Evolutionary conservation across 441 rosid species (phyloP), one percentile per base, ranked within the genome.

Genomic region (Corymbia citriodora): DNA sequence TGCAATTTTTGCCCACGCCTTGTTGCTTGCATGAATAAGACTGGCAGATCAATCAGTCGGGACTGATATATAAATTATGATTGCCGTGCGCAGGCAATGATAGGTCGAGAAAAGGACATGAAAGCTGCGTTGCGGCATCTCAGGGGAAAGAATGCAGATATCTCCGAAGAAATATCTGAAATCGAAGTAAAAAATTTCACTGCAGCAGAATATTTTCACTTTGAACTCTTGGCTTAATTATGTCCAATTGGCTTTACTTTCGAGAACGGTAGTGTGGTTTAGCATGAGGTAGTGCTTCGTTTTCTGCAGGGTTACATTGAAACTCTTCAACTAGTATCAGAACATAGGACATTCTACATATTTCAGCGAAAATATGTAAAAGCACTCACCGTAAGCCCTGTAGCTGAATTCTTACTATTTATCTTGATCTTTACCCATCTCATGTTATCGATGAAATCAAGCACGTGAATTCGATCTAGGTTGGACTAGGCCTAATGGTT

Each of bases 281-380:
- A 74, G 83, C 49, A 36, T 72, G 49, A 72, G 50, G 49, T 72
- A 72, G 49, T 4, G 29, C 19, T 10, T 10, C 33, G 85, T 55
- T 48, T 88, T 55, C n/a, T 83, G 33, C 93, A 96, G 97, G 95
- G 89, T 10, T 93, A 93, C 68, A 95, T 91, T 87, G 92, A 92
- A 48, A 54, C 86, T 40, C 88, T 94, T 48, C 79, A 91, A 50
- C 87, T 86, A 82, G 90, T 81, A 50, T 91, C 94, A 48, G 92
- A 93, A 88, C 94, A 89, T 83, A 33, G 94, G 52, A 33, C 93
- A 87, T 83, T 90, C n/a, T 93, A 94, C 53, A 88, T 94, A 86
- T 94, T 96, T 83, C 95, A 94, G 55, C 90, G 91, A 55, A 93
- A 90, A 94, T 96, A 96, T 89, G 93, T 94, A 57, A 91, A 93